Evolutionary conservation across 1,139 yeast genomes (phyloP), one percentile per base, ranked within the genome.

Genomic region (Pichia inconspicua): DNA sequence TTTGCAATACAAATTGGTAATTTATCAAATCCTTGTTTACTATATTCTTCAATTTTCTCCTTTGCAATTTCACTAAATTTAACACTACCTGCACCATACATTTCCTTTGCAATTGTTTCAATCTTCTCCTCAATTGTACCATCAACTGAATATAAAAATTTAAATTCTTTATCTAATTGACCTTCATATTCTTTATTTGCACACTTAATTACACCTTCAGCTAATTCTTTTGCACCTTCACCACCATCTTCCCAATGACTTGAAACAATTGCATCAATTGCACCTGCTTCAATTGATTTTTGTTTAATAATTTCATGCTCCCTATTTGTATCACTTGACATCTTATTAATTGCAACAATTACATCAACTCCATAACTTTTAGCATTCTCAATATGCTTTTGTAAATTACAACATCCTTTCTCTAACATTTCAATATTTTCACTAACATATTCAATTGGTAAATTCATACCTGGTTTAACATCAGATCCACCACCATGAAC

Each of bases 181-280:
- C 53, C 40, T 51, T 71, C 69, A 52, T 70, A 69, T 52, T 60
- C 65, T 43, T 56, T 56, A 61, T 80, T 75, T 49, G 90, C 77
- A 40, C 94, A 92, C 54, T 75, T 73, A 58, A 88, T 78, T 52
- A 90, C 94, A 53, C 95, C 96, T 54, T 83, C 63, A 48, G 97
- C 97, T 56, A 92, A 78, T 50, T 77, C 84, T 56, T 87, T 77
- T 11, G 98, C 97, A 62, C 98, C 98, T 56, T 73, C 72, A 59
- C 98, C 98, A 72, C 98, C 98, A 71, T 87, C 87, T 69, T 86
- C 97, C 97, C 97, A 92, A 70, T 92, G 98, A 75, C 87, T 87
- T 40, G 96, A 84, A 39, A 87, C 90, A 61, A 92, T 84, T 31
- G 97, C 97, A 64, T 87, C 97, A 52, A 72, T 71, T 40, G 98